Evolutionary conservation across 1,284 basidiomycete species (phyloP).

Genomic region (Xerocomus alliaceus): DNA sequence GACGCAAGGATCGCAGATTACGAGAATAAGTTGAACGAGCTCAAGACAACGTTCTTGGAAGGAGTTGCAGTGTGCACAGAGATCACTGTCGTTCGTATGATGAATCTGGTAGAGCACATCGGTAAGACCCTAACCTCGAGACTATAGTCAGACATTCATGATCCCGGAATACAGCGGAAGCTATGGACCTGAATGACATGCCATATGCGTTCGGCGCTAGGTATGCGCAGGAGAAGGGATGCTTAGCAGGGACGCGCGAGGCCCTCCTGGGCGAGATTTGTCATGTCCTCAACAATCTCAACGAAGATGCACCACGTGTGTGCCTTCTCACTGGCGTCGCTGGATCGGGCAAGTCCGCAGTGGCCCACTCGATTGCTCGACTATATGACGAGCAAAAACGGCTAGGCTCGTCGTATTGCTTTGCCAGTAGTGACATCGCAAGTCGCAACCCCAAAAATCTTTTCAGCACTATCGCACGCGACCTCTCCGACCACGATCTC

Average conservation of each 20-base stretch:
- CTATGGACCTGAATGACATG: neutral
- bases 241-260: neutral
- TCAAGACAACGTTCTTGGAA: neutral
- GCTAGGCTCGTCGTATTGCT: neutral
- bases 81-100: neutral
- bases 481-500: neutral
- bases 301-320: neutral
- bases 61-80: neutral
- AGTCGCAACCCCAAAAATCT: neutral
- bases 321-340: neutral
- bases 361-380: neutral
- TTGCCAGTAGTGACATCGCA: neutral
- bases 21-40: neutral
- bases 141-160: neutral
- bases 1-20: neutral
- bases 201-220: neutral
- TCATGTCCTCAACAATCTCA: neutral
- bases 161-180: neutral
- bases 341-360: neutral
- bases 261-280: neutral
- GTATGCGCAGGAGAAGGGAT: neutral
- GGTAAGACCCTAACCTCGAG: neutral
- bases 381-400: neutral
- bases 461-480: neutral
- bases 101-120: neutral